phyloP scores from a whole-genome alignment of 106 monocot species.

The Vanilla planifolia region DNA sequence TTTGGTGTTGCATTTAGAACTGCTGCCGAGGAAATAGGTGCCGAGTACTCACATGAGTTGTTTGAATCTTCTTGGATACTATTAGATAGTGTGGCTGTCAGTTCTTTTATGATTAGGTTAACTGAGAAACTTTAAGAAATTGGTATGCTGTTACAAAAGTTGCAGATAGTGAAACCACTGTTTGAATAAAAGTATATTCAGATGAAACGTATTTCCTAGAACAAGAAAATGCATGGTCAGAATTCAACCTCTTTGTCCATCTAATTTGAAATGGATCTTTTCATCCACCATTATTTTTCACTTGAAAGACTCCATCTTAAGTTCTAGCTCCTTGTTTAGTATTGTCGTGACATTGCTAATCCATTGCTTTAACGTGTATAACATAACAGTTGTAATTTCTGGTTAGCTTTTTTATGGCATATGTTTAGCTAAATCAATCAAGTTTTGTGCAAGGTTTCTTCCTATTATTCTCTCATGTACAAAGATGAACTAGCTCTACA shows the following conservation, averaged over 20 bases:
- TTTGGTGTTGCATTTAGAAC: constrained; percentile 77
- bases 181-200: neutral
- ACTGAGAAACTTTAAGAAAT: constrained; percentile 68
- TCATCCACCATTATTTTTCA: neutral
- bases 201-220: neutral
- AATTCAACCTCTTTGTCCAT: neutral
- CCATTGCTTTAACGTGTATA: neutral
- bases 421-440: neutral
- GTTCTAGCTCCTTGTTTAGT: neutral
- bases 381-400: neutral
- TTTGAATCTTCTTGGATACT: constrained; percentile 97
- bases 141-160: neutral
- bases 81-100: constrained; percentile 50
- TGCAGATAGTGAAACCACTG: neutral
- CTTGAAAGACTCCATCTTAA: neutral
- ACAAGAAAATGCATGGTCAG: neutral
- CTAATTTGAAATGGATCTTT: neutral
- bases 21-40: constrained; percentile 80
- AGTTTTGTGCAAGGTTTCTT: no score
- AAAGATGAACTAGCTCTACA: no score
- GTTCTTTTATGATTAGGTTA: constrained; percentile 86
- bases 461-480: no score
- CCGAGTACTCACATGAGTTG: constrained; percentile 73
- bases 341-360: neutral
- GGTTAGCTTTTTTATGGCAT: no score